Evolutionary conservation across 768 basidiomycete genomes (phyloP), one percentile per base, ranked within the genome.

Genomic region (Russula sp.): DNA sequence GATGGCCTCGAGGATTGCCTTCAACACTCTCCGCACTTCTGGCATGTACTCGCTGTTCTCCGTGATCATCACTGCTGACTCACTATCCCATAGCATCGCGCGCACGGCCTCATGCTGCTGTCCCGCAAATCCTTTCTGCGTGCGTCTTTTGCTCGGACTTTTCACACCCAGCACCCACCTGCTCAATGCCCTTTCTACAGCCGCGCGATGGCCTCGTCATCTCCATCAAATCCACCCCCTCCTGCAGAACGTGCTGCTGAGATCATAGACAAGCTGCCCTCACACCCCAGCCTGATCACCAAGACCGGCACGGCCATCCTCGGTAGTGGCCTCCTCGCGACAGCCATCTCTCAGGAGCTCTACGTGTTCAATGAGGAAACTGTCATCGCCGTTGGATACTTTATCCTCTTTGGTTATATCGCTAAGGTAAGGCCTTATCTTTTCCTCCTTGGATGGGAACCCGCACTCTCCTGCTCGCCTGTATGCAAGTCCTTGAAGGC

Each of bases 341-440:
- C 93, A 7, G 95, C 94, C 71, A 94, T 98, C 76, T 96, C 93
- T 14, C 90, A 93, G 72, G 95, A 99, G 76, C 85, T 98, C 54
- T 98, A 98, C 71, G 96, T 99, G 63, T 84, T 96, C 70, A 97
- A 97, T 74, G 95, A 98, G 75, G 97, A 98, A 80, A 86, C 90
- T 25, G 87, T 98, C 66, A 81, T 98, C 49, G 84, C 91, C 39
- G 79, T 87, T 42, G 94, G 91, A 25, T 90, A 89, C 68, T 77
- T 88, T 66, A 86, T 95, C 63, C 84, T 97, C 69, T 83, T 92
- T 67, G 81, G 84, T 49, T 89, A 87, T 73, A 80, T 96, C 69
- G 92, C 83, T 69, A 88, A 86, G 83, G 90, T 87, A 73, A 61
- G 81, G 74, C 32, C 34, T 18, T 51, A 25, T 42, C 29, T 46